These are phyloP conservation scores for Nicotiana tabacum DNA, from an alignment of 257 asterid genomes.

Conservation along the genomic window DNA sequence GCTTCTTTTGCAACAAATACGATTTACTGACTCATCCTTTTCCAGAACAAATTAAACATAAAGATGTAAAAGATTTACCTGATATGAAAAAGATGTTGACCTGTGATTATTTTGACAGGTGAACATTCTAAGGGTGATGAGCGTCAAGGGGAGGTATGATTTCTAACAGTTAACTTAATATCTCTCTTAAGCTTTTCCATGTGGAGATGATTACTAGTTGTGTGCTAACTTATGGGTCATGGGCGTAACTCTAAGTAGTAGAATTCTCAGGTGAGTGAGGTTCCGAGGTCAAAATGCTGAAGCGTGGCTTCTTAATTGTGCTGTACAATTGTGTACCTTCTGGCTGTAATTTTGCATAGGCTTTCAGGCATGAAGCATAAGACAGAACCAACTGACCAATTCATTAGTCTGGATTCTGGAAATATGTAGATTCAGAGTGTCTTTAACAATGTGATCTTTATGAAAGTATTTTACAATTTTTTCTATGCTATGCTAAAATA, in stretches of 20 bases:
- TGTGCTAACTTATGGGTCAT: not conserved
- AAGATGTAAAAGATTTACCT: not conserved
- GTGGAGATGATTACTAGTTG: not conserved
- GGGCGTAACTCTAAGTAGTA: not conserved
- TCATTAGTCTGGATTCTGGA: not conserved
- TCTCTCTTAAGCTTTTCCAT: not conserved
- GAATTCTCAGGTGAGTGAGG: not conserved
- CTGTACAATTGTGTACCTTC: not conserved
- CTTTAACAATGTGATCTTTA: not conserved
- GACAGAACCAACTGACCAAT: not conserved
- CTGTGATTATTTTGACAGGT: constrained; percentile 31
- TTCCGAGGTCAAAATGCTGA: not conserved
- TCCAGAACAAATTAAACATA: not conserved
- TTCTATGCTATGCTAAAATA: not conserved
- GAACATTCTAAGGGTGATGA: constrained; percentile 51
- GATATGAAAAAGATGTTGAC: not conserved
- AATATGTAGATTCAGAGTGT: not conserved
- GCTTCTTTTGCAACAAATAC: not conserved
- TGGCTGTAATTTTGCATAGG: not conserved
- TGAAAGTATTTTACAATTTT: not conserved
- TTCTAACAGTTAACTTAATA: not conserved
- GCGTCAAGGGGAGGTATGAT: constrained; percentile 39
- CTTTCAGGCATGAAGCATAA: not conserved
- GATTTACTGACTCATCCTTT: not conserved
- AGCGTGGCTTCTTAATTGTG: not conserved